Base-by-base conservation (phyloP, 345 rosid genomes). In the Microthlaspi erraticum region DNA sequence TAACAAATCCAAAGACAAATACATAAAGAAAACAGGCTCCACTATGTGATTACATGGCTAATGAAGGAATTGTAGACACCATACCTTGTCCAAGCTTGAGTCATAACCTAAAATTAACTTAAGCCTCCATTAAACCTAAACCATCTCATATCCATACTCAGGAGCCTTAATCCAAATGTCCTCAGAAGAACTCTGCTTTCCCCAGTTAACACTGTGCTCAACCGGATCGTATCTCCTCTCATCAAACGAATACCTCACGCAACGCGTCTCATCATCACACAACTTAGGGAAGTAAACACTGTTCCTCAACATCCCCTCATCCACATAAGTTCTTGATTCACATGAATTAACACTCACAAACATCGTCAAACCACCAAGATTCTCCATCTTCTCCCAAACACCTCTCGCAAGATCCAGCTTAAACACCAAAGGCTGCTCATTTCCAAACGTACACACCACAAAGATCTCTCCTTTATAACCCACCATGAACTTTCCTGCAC, bases 111-210 rank as follows among this genome's bases (percentile, higher is more conserved):
- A 26, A 26, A 5, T 26, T 26, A 26, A 26, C 29, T 26, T 26
- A 26, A 26, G 29, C 29, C 29, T 26, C 29, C 29, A n/a, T n/a
- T n/a, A n/a, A n/a, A n/a, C n/a, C 29, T 26, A 42, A 12, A 31
- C 12, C 12, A 66, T 13, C 33, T 66, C 52, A 7, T 44, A 8
- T 10, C 23, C 34, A 12, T 66, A 58, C 60, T 66, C 33, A 1
- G 77, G 61, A 49, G 77, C 10, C 54, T 73, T 12, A 13, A 74
- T 66, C 77, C 77, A 74, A 50, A 74, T 49, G 33, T 42, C 14
- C 29, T 50, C 61, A 41, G 19, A 58, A 49, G 67, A 65, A 1
- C 10, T 7, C 19, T 64, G 34, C 26, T 54, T 64, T 64, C 43
- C 53, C 54, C 54, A 66, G 4, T 73, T 57, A 33, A 57, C n/a